Evolutionary conservation across 176 grass and related monocot species (phyloP).

Genomic region (Guadua angustifolia): DNA sequence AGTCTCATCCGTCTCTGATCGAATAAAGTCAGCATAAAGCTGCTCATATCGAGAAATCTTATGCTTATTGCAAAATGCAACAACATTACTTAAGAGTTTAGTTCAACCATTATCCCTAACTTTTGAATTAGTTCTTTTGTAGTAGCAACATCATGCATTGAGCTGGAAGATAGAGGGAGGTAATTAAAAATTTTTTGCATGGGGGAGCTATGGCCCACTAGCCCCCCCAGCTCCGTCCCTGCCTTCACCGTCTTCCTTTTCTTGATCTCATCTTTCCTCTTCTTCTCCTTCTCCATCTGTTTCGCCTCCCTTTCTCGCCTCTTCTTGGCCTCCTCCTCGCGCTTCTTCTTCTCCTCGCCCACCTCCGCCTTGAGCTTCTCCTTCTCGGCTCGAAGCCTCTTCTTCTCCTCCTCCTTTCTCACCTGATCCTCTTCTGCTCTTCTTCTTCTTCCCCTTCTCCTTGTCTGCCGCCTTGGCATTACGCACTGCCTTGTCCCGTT

Average conservation of each 20-base stretch:
- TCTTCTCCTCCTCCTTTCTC: constrained; percentile 22
- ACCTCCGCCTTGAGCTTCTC: background rate
- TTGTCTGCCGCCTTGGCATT: background rate
- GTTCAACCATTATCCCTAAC: no score
- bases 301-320: background rate
- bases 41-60: no score
- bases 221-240: no score
- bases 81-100: no score
- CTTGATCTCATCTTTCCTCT: constrained; percentile 23
- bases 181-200: no score
- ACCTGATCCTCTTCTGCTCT: background rate
- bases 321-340: background rate
- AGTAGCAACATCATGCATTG: no score
- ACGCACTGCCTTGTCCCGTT: background rate
- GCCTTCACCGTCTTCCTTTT: constrained; percentile 15
- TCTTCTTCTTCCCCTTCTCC: background rate
- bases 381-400: background rate
- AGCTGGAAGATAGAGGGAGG: no score
- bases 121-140: no score
- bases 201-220: no score
- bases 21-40: no score
- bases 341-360: constrained; percentile 36
- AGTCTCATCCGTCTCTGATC: no score
- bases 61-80: no score
- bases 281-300: constrained; percentile 25